These are phyloP conservation scores for Psilocybe sp. DNA, from an alignment of 768 basidiomycete species.

Conservation along the genomic window DNA sequence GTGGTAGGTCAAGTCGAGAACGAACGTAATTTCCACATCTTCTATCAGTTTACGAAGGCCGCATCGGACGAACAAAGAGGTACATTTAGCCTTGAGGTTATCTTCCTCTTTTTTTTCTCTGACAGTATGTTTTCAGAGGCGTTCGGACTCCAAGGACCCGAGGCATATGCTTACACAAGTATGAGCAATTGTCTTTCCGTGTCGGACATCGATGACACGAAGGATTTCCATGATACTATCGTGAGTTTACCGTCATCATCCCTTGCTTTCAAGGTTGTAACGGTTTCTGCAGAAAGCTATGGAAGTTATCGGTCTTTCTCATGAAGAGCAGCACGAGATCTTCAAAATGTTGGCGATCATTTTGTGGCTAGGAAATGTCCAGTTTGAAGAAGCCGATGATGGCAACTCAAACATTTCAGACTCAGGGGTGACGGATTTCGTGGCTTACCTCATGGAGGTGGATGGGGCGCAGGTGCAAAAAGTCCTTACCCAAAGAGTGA, in stretches of 20 bases:
- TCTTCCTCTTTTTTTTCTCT: slow-evolving; percentile 9
- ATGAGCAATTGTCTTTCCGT: slow-evolving; percentile 91
- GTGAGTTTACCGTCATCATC: slow-evolving; percentile 40
- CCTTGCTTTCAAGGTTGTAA: slow-evolving; percentile 3
- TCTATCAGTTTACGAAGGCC: slow-evolving; percentile 98
- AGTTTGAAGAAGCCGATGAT: slow-evolving; percentile 84
- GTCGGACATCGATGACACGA: slow-evolving; percentile 82
- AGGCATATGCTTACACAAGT: slow-evolving; percentile 92
- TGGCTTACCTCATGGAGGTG: slow-evolving; percentile 91
- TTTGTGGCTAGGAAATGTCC: slow-evolving; percentile 96
- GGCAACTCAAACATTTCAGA: slow-evolving; percentile 84
- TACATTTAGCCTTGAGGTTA: slow-evolving; percentile 27
- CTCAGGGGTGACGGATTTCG: slow-evolving; percentile 88
- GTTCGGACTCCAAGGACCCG: slow-evolving; percentile 94
- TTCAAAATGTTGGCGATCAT: slow-evolving; percentile 89
- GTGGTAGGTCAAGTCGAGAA: slow-evolving; percentile 96
- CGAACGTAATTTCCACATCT: slow-evolving; percentile 98
- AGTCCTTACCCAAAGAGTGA: slow-evolving; percentile 76
- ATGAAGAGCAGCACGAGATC: slow-evolving; percentile 86
- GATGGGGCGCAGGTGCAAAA: slow-evolving; percentile 81
- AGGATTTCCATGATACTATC: slow-evolving; percentile 86
- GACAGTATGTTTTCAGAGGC: slow-evolving; percentile 54
- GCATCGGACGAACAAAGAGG: slow-evolving; percentile 89
- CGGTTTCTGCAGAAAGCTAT: slow-evolving; percentile 71
- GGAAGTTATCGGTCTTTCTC: slow-evolving; percentile 85